Evolutionary conservation across 257 asterid genomes (phyloP), one percentile per base, ranked within the genome.

Genomic region (Agastache rugosa): DNA sequence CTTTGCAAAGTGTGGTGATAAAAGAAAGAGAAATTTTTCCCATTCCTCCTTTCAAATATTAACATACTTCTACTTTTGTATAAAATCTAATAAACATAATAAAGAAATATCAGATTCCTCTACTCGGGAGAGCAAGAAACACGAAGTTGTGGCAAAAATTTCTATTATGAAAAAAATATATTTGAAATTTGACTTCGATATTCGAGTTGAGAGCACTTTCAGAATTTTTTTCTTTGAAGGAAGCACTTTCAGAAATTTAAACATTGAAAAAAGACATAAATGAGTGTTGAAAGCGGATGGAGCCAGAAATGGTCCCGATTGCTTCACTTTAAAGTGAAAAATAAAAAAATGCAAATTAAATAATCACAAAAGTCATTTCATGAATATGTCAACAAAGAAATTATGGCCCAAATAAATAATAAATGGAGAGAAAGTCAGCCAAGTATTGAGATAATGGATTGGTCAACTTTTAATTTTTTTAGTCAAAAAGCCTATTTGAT

Each of bases 401-500:
- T 1, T 55, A 17, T 77, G 78, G 81, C 16, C 51, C 44, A 8
- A 11, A 14, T 1, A 23, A 23, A 27, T 2, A 6, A 1, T 11
- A 6, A 14, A 15, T 8, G 60, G 22, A 3, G 48, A 39, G 27
- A 76, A 63, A 51, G 75, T 68, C 63, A 63, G 56, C 51, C 47
- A 48, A 51, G 27, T 39, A 39, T 5, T n/a, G 60, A 31, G 11
- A 71, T 54, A 64, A 48, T 65, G 65, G 41, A 55, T 41, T 72
- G 50, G 74, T 66, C 71, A 72, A 22, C 58, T 72, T 64, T 8
- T 47, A 14, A 11, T n/a, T 39, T 64, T 64, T 25, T 2, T 64
- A 72, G 78, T 78, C 82, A 72, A 78, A 77, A 78, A 72, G 70
- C 54, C 71, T 45, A 34, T 34, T 63, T 67, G 72, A 63, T 64